Conservation (phyloP, 495 filamentous ascomycete species). For the Aspergillus campestris region DNA sequence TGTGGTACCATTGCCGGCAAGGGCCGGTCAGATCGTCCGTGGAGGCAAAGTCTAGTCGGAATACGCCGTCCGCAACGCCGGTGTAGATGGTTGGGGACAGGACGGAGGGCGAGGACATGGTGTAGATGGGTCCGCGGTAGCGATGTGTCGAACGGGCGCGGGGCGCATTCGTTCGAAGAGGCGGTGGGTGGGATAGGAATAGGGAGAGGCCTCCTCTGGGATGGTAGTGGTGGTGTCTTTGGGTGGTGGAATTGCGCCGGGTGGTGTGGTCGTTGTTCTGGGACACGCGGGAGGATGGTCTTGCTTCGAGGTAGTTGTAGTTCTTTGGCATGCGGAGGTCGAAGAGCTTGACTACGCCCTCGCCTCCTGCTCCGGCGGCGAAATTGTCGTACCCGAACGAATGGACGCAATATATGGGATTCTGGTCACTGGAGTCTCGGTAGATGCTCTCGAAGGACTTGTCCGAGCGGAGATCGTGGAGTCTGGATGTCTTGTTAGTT, state of each 20-base stretch:
- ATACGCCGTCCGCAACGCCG: slow-evolving; percentile 43
- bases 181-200: slow-evolving; percentile 27
- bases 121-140: slow-evolving; percentile 47
- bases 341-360: slow-evolving; percentile 56
- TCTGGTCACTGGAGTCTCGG: slow-evolving; percentile 46
- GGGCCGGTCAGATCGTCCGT: slow-evolving; percentile 34
- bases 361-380: slow-evolving; percentile 46
- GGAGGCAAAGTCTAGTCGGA: slow-evolving; percentile 46
- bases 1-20: slow-evolving; percentile 24
- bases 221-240: background rate
- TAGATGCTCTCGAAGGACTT: slow-evolving; percentile 39
- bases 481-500: slow-evolving; percentile 23
- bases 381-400: slow-evolving; percentile 48
- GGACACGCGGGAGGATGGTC: background rate
- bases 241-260: background rate
- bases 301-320: slow-evolving; percentile 33
- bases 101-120: slow-evolving; percentile 48
- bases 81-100: slow-evolving; percentile 49
- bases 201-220: slow-evolving; percentile 30
- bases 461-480: slow-evolving; percentile 59
- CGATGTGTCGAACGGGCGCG: slow-evolving; percentile 10
- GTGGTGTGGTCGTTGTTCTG: slow-evolving; percentile 2
- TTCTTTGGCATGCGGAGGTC: slow-evolving; percentile 51
- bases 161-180: slow-evolving; percentile 1
- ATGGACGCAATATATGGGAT: slow-evolving; percentile 51